Evolutionary conservation across 352 stramenopile species (phyloP), one percentile per base, ranked within the genome.

Genomic region (Phytophthora pini): DNA sequence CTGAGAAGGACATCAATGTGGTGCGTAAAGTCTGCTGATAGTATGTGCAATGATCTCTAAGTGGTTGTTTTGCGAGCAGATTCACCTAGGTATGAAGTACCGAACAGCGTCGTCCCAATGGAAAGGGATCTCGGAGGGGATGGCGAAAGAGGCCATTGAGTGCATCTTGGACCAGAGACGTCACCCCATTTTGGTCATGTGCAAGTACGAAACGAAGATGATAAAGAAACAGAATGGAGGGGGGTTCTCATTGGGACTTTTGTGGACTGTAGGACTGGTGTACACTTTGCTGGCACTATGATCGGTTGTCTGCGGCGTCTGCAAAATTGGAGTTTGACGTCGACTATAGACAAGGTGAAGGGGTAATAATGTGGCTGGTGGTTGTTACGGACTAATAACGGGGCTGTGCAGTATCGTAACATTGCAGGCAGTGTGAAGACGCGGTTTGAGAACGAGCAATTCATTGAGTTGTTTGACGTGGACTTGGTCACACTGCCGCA

Each of bases 401-500:
- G 40, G 1, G 27, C 17, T 40, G 7, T 47, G 22, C 22, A 93
- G 88, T 95, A 95, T 69, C 86, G 88, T 29, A 95, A 95, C 45
- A 79, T 95, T 46, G 86, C 86, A 12, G 90, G 86, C 62, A 94
- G 72, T 61, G 77, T 93, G 70, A 95, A 95, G 66, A 94, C 86
- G 56, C 78, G 87, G 24, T 95, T 94, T 40, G 88, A 95, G 61
- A 93, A 95, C 58, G 88, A 95, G 61, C 88, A 95, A 65, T 95
- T 95, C 56, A 95, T 95, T 31, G 88, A 95, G 60, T 74, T 96
- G 11, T 96, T 96, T 46, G 88, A 96, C 46, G 84, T 94, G 32
- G 87, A 95, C 56, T 74, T 95, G 26, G 87, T 94, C 47, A 93
- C 84, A 17, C 53, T 94, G 11, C 88, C 88, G 12, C 79, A 92